These are phyloP conservation scores for Strombidium stylifer DNA, from an alignment of 73 alveolate species.

Conservation along the genomic window DNA sequence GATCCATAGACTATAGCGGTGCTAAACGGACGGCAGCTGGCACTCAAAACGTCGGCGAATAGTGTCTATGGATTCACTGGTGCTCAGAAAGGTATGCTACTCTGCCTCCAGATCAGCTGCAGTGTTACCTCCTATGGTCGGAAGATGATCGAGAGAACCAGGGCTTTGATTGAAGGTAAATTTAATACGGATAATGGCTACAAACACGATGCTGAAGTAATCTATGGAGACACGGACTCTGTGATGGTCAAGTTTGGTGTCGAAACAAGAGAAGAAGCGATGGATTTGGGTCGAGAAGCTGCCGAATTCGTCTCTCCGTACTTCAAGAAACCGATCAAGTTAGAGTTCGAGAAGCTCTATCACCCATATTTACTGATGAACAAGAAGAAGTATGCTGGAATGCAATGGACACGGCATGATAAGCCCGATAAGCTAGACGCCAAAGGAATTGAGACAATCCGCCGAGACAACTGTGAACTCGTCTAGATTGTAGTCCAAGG, in stretches of 20 bases:
- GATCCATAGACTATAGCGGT: constrained; percentile 73
- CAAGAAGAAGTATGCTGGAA: constrained; percentile 90
- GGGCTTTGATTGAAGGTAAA: constrained; percentile 56
- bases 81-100: constrained; percentile 95
- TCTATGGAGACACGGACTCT: constrained; percentile 85
- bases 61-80: constrained; percentile 94
- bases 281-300: constrained; percentile 57
- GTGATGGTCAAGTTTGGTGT: constrained; percentile 84
- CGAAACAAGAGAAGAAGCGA: constrained; percentile 60
- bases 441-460: constrained; percentile 89
- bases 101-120: constrained; percentile 94
- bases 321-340: constrained; percentile 77
- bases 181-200: constrained; percentile 66
- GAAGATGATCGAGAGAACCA: constrained; percentile 74
- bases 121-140: constrained; percentile 79
- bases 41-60: constrained; percentile 80
- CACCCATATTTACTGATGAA: constrained; percentile 75
- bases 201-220: constrained; percentile 57
- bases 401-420: constrained; percentile 81
- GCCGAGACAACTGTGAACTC: constrained; percentile 87
- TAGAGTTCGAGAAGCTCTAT: constrained; percentile 90
- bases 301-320: constrained; percentile 68
- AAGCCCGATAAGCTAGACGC: constrained; percentile 84
- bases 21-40: constrained; percentile 81
- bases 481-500: constrained; percentile 83